Conservation (phyloP, 495 filamentous ascomycete species). For the Aspergillus heteromorphus region DNA sequence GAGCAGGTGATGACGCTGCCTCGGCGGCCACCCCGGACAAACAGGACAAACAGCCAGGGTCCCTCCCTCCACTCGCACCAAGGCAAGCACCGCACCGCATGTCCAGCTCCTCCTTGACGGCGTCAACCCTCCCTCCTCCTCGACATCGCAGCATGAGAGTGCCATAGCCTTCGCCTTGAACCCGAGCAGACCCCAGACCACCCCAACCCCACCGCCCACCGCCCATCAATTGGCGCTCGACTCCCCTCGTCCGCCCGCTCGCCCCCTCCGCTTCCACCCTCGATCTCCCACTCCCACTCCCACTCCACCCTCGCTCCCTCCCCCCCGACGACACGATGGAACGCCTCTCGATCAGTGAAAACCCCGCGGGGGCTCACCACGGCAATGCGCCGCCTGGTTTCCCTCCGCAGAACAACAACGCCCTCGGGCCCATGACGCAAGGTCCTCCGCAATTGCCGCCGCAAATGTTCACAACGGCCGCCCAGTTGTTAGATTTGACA, state of each 20-base stretch:
- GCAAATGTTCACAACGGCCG: constrained; percentile 98
- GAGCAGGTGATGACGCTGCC: background rate
- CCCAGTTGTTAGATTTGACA: constrained; percentile 89
- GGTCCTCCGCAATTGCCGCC: constrained; percentile 49
- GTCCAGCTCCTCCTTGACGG: background rate
- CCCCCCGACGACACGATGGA: constrained; percentile 27
- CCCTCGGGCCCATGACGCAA: constrained; percentile 20
- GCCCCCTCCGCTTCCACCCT: background rate
- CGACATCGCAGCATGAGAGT: background rate
- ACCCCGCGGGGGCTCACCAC: constrained; percentile 25
- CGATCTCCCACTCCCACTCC: constrained; percentile 1
- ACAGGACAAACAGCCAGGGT: constrained; percentile 8
- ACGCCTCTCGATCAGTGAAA: constrained; percentile 37
- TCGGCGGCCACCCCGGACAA: background rate
- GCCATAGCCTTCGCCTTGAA: background rate
- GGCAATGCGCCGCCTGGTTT: constrained; percentile 26
- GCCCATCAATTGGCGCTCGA: background rate
- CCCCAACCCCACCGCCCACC: background rate
- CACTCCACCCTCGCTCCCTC: constrained; percentile 10
- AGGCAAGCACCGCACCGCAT: background rate
- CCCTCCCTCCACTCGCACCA: constrained; percentile 1
- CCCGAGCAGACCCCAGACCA: background rate
- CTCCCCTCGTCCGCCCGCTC: too few species aligned
- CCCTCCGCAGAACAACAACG: constrained; percentile 19
- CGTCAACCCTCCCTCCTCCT: background rate